A percentile compares a stretch with the other conserved stretches of the same genome.
Conservation (phyloP, 176 grass and related monocot species). For the Miscanthus lutarioriparius region DNA sequence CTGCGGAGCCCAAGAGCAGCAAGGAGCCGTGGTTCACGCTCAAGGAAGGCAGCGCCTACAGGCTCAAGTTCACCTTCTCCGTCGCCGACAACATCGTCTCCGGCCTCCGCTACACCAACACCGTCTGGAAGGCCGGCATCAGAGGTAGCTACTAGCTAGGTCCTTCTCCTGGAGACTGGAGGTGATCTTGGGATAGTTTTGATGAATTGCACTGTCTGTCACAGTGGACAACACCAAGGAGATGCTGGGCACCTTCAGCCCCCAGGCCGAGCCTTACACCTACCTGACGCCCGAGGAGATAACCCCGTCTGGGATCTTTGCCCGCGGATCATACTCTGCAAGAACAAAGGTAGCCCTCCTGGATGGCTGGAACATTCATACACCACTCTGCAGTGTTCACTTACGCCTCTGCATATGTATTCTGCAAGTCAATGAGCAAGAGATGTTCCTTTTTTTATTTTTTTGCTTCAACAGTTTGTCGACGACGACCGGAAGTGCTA, state of each 20-base stretch:
- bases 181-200: not conserved
- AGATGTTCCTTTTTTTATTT: not conserved
- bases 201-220: not conserved
- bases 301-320: conserved; percentile 86
- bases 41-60: conserved; percentile 90
- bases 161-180: not conserved
- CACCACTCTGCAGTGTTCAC: too few species aligned
- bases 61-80: conserved; percentile 86
- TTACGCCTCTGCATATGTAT: too few species aligned
- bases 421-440: not conserved
- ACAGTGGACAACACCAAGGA: conserved; percentile 83
- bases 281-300: conserved; percentile 77
- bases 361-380: not conserved
- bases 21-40: conserved; percentile 84
- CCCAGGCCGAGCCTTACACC: conserved; percentile 73
- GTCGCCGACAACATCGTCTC: conserved; percentile 89
- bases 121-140: conserved; percentile 89
- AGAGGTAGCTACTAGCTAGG: conserved; percentile 37
- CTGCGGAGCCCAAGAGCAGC: conserved; percentile 41
- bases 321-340: conserved; percentile 77
- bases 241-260: conserved; percentile 95
- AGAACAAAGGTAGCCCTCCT: conserved; percentile 65
- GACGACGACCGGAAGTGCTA: conserved; percentile 88
- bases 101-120: conserved; percentile 90
- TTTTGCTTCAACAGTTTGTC: conserved; percentile 55